These are phyloP conservation scores for Lupinus albus DNA, from an alignment of 306 rosid species.

Conservation along the genomic window DNA sequence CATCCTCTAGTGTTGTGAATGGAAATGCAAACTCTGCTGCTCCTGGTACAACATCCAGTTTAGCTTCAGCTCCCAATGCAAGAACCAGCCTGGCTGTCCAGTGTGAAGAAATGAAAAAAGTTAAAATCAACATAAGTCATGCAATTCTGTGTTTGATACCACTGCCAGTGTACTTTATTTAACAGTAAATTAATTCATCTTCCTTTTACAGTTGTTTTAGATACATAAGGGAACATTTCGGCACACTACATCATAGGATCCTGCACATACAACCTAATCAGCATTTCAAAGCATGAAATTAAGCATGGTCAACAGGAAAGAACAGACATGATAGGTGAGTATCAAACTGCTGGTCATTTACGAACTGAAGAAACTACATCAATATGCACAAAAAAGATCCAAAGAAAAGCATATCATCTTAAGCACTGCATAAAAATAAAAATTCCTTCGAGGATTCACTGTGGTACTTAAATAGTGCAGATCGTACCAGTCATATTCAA, in stretches of 20 bases:
- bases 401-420: constrained; percentile 27
- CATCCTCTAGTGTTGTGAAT: constrained; percentile 89
- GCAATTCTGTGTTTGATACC: background rate
- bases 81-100: constrained; percentile 99
- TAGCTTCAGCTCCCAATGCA: constrained; percentile 93
- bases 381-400: constrained; percentile 21
- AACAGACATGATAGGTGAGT: background rate
- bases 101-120: constrained; percentile 39
- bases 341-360: constrained; percentile 13
- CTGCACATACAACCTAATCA: constrained; percentile 25
- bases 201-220: constrained; percentile 32
- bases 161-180: constrained; percentile 26
- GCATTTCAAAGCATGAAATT: constrained; percentile 21
- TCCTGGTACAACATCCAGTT: constrained; percentile 87
- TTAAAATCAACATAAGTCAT: constrained; percentile 42
- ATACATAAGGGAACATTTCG: constrained; percentile 28
- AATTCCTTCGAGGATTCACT: constrained; percentile 27
- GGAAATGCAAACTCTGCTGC: constrained; percentile 81
- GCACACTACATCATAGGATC: constrained; percentile 25
- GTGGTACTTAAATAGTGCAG: constrained; percentile 27
- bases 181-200: constrained; percentile 13
- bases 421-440: constrained; percentile 7
- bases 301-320: constrained; percentile 12
- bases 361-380: constrained; percentile 29
- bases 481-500: constrained; percentile 93